These are phyloP conservation scores for Aspergillus sp. DNA, from an alignment of 2,329 filamentous ascomycete genomes.

Conservation along the genomic window DNA sequence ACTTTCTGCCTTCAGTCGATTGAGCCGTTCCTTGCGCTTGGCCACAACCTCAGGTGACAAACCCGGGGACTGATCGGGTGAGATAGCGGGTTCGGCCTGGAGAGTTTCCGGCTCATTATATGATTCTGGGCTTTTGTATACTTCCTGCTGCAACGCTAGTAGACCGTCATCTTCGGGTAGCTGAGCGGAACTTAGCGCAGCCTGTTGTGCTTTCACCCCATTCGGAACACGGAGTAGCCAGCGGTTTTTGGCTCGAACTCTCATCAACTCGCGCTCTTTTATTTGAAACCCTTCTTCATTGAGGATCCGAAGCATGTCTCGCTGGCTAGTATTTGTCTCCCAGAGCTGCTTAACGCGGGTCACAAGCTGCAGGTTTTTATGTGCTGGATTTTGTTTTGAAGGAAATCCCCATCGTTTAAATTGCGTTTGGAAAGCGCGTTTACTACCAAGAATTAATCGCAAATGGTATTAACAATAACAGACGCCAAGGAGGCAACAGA, in stretches of 20 bases:
- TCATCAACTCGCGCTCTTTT: slow-evolving; percentile 68
- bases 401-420: slow-evolving; percentile 80
- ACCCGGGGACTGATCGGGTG: slow-evolving; percentile 30
- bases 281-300: slow-evolving; percentile 72
- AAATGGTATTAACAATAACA: slow-evolving; percentile 6
- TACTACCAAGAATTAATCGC: slow-evolving; percentile 45
- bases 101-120: slow-evolving; percentile 31
- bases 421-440: slow-evolving; percentile 73
- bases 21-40: slow-evolving; percentile 56
- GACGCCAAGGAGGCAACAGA: background rate
- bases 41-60: slow-evolving; percentile 49
- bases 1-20: slow-evolving; percentile 58
- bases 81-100: slow-evolving; percentile 21
- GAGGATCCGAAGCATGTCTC: slow-evolving; percentile 70
- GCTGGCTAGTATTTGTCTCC: slow-evolving; percentile 70
- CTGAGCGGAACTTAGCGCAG: slow-evolving; percentile 25
- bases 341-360: slow-evolving; percentile 73
- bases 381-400: slow-evolving; percentile 68
- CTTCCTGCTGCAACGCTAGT: slow-evolving; percentile 40
- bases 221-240: slow-evolving; percentile 65
- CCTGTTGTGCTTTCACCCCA: slow-evolving; percentile 52
- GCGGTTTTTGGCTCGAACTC: slow-evolving; percentile 67
- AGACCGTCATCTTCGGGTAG: slow-evolving; percentile 38
- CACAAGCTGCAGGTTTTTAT: slow-evolving; percentile 68
- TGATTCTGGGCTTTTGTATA: slow-evolving; percentile 33